A percentile compares a stretch with the other conserved stretches of the same genome.
Conservation (phyloP, 148 eudicot genomes). For the Chenopodium formosanum region DNA sequence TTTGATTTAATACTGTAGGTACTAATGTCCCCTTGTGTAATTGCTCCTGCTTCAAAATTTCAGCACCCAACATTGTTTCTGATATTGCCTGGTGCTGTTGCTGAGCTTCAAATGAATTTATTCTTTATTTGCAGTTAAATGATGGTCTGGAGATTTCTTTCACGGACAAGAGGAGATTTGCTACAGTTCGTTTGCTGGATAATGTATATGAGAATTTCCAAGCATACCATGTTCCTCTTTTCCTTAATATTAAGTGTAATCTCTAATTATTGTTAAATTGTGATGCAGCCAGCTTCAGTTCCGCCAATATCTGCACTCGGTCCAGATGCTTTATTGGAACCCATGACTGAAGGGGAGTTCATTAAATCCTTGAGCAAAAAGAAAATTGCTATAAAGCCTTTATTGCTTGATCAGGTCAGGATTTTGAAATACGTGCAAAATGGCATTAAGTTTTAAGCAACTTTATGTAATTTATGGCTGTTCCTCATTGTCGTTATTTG, state of each 20-base stretch:
- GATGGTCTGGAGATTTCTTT: constrained; percentile 96
- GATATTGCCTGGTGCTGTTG: neutral
- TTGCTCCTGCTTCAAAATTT: neutral
- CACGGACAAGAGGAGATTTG: constrained; percentile 98
- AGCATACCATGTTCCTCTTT: neutral
- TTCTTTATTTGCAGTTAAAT: constrained; percentile 54
- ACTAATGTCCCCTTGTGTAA: neutral
- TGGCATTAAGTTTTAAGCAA: neutral
- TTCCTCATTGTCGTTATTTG: neutral
- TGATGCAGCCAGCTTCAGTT: constrained; percentile 64
- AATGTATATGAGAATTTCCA: constrained; percentile 50
- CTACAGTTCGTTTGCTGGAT: constrained; percentile 83
- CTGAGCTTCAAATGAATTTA: constrained; percentile 3
- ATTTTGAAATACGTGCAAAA: neutral
- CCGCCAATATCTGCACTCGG: constrained; percentile 97
- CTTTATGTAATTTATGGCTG: neutral
- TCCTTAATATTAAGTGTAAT: constrained; percentile 4
- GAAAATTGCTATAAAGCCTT: constrained; percentile 82
- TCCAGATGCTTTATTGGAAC: constrained; percentile 86
- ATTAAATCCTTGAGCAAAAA: constrained; percentile 55
- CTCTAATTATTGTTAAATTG: constrained; percentile 9
- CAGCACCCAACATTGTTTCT: neutral
- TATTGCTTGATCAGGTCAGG: constrained; percentile 91
- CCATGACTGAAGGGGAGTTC: constrained; percentile 67
- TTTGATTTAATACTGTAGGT: neutral